A percentile compares a stretch with the other conserved stretches of the same genome.
phyloP scores from a whole-genome alignment of 164 flowering plant genomes.

The Magnolia sinica region DNA sequence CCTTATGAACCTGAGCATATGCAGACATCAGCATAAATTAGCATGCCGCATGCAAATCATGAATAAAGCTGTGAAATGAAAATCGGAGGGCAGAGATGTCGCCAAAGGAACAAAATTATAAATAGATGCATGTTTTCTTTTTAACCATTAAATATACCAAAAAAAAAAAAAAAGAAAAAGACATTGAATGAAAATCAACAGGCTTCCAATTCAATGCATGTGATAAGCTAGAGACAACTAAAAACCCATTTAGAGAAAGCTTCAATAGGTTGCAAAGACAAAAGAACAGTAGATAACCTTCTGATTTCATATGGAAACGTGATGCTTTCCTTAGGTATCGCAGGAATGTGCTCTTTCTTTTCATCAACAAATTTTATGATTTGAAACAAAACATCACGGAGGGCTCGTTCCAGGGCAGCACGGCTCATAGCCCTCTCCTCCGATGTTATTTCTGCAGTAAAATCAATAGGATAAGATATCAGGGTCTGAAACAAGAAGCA shows the following conservation, averaged over 20 bases:
- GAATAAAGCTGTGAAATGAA: no score
- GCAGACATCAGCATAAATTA: no score
- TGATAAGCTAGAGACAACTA: no score
- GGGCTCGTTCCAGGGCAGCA: conserved; percentile 73
- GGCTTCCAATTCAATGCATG: no score
- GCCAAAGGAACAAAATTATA: no score
- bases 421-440: conserved; percentile 69
- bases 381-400: conserved; percentile 85
- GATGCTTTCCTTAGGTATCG: conserved; percentile 73
- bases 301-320: conserved; percentile 89
- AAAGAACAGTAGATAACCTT: conserved; percentile 38
- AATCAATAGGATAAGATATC: neutral
- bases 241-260: neutral
- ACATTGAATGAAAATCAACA: no score
- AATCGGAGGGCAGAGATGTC: no score
- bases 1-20: no score
- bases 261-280: neutral
- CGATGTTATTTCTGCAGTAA: conserved; percentile 45
- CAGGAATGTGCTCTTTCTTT: conserved; percentile 92
- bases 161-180: no score
- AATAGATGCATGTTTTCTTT: no score
- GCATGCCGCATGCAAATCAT: no score
- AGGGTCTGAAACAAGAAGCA: neutral
- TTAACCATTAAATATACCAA: no score
- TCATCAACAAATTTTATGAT: conserved; percentile 94